Percentiles rank a stretch among this genome's conserved stretches.
Conservation (phyloP, 2,329 filamentous ascomycete species). For the Boeremia lycopersici region DNA sequence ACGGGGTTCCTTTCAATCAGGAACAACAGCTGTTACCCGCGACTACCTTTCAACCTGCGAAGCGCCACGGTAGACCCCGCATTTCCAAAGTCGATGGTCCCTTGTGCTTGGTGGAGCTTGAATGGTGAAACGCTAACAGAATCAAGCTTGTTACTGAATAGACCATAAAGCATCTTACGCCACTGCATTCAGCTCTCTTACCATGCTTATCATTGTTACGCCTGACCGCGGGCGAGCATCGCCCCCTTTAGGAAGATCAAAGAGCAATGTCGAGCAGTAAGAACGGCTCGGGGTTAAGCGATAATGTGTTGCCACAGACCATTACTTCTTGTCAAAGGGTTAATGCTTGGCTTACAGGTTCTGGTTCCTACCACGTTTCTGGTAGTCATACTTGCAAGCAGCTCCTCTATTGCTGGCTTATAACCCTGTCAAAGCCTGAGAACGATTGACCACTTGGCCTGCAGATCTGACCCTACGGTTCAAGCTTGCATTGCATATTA, state of each 20-base stretch:
- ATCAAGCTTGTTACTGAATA: neutral
- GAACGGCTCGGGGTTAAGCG: conserved; percentile 4
- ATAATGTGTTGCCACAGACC: neutral
- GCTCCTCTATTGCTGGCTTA: conserved; percentile 1
- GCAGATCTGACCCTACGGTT: neutral
- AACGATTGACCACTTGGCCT: neutral
- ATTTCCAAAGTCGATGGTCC: neutral
- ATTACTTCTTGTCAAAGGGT: conserved; percentile 1
- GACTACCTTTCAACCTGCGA: too few relatives aligned
- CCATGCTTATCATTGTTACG: neutral
- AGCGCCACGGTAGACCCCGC: neutral
- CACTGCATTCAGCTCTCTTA: neutral
- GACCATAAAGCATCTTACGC: neutral
- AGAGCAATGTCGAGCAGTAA: neutral
- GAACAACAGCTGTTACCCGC: neutral
- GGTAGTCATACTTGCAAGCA: neutral
- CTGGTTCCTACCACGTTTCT: neutral
- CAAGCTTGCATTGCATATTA: neutral
- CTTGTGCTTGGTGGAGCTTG: neutral
- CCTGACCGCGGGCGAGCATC: neutral
- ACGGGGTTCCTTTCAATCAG: neutral
- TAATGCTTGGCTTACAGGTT: neutral
- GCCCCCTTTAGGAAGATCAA: neutral
- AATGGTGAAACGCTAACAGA: neutral
- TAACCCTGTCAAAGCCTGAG: conserved; percentile 9